phyloP scores from a whole-genome alignment of 495 filamentous ascomycete genomes.

The Xylaria palmicola region DNA sequence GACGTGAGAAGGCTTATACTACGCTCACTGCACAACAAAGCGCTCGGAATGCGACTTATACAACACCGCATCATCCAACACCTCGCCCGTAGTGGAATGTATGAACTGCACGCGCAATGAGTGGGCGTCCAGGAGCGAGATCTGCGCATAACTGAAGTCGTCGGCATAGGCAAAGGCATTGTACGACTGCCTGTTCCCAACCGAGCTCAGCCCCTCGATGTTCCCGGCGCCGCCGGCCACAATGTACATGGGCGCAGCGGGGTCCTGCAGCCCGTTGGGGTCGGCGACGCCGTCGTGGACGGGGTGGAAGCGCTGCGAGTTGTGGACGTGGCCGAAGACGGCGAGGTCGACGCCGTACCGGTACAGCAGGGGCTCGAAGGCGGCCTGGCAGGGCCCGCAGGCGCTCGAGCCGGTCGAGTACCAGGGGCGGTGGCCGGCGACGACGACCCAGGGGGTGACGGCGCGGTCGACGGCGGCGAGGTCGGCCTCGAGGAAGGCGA shows the following conservation, averaged over 20 bases:
- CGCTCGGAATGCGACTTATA: constrained; percentile 49
- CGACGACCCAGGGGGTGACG: constrained; percentile 57
- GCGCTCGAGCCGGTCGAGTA: constrained; percentile 46
- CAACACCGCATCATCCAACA: constrained; percentile 52
- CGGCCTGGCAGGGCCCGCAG: constrained; percentile 54
- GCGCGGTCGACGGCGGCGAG: constrained; percentile 47
- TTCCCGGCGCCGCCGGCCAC: constrained; percentile 44
- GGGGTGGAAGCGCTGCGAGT: constrained; percentile 48
- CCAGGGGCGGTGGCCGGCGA: constrained; percentile 62
- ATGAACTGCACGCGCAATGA: constrained; percentile 42
- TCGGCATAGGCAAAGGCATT: constrained; percentile 57
- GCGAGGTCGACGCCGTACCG: constrained; percentile 61
- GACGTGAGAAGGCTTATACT: no score
- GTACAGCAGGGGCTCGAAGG: constrained; percentile 59
- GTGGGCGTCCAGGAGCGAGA: constrained; percentile 33
- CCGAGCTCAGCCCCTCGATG: constrained; percentile 40
- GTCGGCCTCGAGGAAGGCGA: constrained; percentile 47
- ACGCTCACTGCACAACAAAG: constrained; percentile 46
- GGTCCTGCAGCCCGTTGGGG: constrained; percentile 50
- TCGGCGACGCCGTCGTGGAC: constrained; percentile 42
- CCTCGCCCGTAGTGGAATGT: constrained; percentile 46
- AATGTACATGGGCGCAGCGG: constrained; percentile 58
- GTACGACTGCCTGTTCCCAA: constrained; percentile 42
- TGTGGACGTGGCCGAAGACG: constrained; percentile 63
- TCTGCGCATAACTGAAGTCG: constrained; percentile 53